Percentiles rank a stretch among this genome's conserved stretches.
Evolutionary conservation across 768 basidiomycete genomes (phyloP).

Genomic region (Lentinula guzmanii): DNA sequence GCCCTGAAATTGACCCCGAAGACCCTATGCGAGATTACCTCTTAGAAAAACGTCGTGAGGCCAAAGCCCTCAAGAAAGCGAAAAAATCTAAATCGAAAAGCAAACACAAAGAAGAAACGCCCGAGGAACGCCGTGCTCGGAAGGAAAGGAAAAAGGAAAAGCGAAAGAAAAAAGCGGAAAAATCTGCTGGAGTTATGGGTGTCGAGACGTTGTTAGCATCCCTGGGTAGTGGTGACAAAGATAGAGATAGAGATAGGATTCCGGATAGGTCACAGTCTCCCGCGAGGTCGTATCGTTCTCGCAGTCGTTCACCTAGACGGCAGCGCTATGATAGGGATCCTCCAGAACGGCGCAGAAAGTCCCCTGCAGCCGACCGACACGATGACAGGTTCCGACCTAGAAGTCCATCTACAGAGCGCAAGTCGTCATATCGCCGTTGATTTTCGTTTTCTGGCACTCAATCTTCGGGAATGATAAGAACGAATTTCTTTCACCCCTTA

Average conservation of each 20-base stretch:
- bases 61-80: conserved; percentile 50
- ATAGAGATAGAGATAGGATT: conserved; percentile 1
- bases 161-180: conserved; percentile 47
- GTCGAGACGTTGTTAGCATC: conserved; percentile 62
- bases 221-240: conserved; percentile 29
- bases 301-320: conserved; percentile 17
- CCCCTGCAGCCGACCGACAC: neutral
- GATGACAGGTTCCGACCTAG: neutral
- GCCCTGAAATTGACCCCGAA: conserved; percentile 80
- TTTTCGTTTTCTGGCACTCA: neutral
- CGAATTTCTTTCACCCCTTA: too few relatives aligned
- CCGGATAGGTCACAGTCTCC: conserved; percentile 1
- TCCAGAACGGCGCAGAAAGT: neutral
- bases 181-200: conserved; percentile 57
- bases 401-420: neutral
- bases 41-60: conserved; percentile 65
- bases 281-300: conserved; percentile 7
- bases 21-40: conserved; percentile 98
- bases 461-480: neutral
- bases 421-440: neutral
- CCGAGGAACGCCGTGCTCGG: conserved; percentile 68
- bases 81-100: conserved; percentile 59
- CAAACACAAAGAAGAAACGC: conserved; percentile 71
- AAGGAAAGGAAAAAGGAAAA: conserved; percentile 73
- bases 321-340: conserved; percentile 9